Evolutionary conservation across 176 grass and related monocot species (phyloP).

Genomic region (barley (Hordeum vulgare)): MorexV3_pseudomolecules_assembly NC_058524.1:11102276-11102775

Average conservation of each 20-base stretch:
- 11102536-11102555: slow-evolving; percentile 20
- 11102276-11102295: not conserved
- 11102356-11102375: not conserved
- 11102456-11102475: slow-evolving; percentile 53
- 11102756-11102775: slow-evolving; percentile 61
- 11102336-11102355: not conserved
- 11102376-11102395: not conserved
- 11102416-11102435: not conserved
- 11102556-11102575: slow-evolving; percentile 36
- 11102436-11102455: not conserved
- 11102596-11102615: slow-evolving; percentile 28
- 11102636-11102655: slow-evolving; percentile 31
- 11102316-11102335: not conserved
- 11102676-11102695: slow-evolving; percentile 47
- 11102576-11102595: slow-evolving; percentile 31
- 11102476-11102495: slow-evolving; percentile 43
- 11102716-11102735: slow-evolving; percentile 59
- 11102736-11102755: slow-evolving; percentile 35
- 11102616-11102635: slow-evolving; percentile 46
- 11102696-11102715: slow-evolving; percentile 42
- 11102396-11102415: not conserved
- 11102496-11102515: slow-evolving; percentile 54
- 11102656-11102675: slow-evolving; percentile 30
- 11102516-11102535: slow-evolving; percentile 46
- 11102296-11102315: not conserved